Percentiles rank a stretch among this genome's conserved stretches.
Evolutionary conservation across 345 rosid species (phyloP).

Genomic region (Noccaea bulbosa): DNA sequence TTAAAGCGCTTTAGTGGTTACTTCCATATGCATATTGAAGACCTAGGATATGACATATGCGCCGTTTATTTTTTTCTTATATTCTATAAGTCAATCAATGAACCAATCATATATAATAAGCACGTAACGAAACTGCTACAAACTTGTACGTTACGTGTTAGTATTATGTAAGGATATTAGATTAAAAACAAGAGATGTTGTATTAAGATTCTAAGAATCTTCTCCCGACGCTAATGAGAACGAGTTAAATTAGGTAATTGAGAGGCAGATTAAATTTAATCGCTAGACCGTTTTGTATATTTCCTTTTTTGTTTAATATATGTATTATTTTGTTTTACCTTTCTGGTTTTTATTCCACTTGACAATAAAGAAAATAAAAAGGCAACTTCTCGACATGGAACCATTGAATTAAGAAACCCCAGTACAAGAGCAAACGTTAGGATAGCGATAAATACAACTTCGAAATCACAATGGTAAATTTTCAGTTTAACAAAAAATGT

Average conservation of each 20-base stretch:
- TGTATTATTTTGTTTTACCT: not conserved
- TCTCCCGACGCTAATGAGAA: constrained; percentile 38
- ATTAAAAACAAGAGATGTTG: constrained; percentile 21
- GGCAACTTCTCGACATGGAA: not conserved
- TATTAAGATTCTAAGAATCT: constrained; percentile 46
- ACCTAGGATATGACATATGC: constrained; percentile 42
- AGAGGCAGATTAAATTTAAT: constrained; percentile 28
- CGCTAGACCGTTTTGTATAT: constrained; percentile 8
- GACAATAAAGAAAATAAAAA: not conserved
- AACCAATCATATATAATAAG: constrained; percentile 42
- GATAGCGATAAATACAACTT: not conserved
- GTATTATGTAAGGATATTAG: constrained; percentile 30
- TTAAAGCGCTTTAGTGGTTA: constrained; percentile 47
- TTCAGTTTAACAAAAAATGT: not conserved
- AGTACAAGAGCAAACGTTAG: not conserved
- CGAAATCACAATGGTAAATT: not conserved
- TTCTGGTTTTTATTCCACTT: not conserved
- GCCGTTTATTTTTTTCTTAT: not conserved
- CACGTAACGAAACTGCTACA: constrained; percentile 35
- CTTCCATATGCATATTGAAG: constrained; percentile 42
- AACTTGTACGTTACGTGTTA: constrained; percentile 29
- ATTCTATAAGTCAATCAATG: constrained; percentile 36
- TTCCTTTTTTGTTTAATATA: not conserved
- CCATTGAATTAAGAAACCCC: constrained; percentile 6
- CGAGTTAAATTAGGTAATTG: constrained; percentile 22